phyloP scores from a whole-genome alignment of 2,329 filamentous ascomycete genomes.

The Aspergillus brunneoviolaceus region DNA sequence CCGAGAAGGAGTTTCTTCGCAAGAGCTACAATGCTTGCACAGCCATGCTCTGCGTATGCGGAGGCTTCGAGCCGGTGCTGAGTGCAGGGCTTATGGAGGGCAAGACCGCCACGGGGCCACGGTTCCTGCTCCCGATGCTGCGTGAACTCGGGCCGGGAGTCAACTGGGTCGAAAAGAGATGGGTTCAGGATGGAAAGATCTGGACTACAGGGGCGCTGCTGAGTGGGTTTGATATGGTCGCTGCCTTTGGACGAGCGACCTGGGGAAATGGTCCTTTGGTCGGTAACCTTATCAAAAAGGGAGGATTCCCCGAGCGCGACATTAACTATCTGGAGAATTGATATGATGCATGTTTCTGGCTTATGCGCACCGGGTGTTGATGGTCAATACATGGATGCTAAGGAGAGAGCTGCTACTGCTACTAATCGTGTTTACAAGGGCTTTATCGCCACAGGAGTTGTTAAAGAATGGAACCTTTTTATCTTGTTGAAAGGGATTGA shows the following conservation, averaged over 20 bases:
- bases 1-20: background rate
- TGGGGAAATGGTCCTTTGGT: background rate
- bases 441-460: no score
- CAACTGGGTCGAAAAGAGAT: constrained; percentile 7
- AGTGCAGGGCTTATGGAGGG: background rate
- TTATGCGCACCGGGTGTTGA: no score
- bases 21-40: background rate
- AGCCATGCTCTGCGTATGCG: background rate
- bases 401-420: no score
- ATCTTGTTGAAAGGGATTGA: no score
- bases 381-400: no score
- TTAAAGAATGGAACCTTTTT: no score
- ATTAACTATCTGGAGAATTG: background rate
- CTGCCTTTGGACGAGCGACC: background rate
- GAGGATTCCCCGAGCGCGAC: background rate
- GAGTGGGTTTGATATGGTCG: constrained; percentile 6
- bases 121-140: background rate
- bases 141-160: background rate
- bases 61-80: background rate
- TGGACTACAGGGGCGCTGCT: constrained; percentile 8
- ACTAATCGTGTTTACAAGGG: no score
- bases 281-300: background rate
- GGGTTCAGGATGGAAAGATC: constrained; percentile 1
- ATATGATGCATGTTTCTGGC: background rate
- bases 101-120: background rate